A percentile compares a stretch with the other conserved stretches of the same genome.
Conservation (phyloP, 176 grass and related monocot genomes). For the Carex parvula region DNA sequence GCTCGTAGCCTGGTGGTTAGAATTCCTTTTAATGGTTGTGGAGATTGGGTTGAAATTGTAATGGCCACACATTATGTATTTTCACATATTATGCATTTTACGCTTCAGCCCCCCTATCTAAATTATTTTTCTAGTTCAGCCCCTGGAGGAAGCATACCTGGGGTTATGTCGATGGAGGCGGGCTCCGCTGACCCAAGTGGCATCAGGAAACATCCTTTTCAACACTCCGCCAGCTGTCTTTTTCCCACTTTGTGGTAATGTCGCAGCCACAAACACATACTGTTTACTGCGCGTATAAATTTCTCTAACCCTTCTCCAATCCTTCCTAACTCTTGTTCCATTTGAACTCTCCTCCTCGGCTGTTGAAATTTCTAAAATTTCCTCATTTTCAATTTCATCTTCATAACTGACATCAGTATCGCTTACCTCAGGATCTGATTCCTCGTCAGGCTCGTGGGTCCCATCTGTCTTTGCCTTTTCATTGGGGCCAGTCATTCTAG, state of each 20-base stretch:
- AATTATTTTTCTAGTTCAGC: too few relatives aligned
- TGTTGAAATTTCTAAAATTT: constrained; percentile 29
- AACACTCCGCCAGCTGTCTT: constrained; percentile 87
- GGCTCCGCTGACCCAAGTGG: constrained; percentile 75
- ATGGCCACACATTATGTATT: too few relatives aligned
- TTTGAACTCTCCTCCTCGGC: constrained; percentile 25
- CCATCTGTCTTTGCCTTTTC: constrained; percentile 23
- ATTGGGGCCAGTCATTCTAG: constrained; percentile 43
- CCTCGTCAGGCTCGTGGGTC: constrained; percentile 32
- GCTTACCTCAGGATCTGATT: constrained; percentile 22
- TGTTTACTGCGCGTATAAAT: constrained; percentile 84
- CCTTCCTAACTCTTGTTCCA: constrained; percentile 28
- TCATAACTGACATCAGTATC: constrained; percentile 31
- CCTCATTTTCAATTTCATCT: constrained; percentile 37
- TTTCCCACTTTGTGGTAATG: constrained; percentile 82
- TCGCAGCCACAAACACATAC: constrained; percentile 92
- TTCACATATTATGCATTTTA: too few relatives aligned
- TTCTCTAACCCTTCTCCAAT: constrained; percentile 91
- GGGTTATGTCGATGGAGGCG: constrained; percentile 86
- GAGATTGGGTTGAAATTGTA: too few relatives aligned
- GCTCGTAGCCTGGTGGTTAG: too few relatives aligned
- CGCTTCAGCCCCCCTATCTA: too few relatives aligned
- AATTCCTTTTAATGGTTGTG: too few relatives aligned
- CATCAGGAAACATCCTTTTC: constrained; percentile 89
- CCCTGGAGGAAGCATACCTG: constrained; percentile 35